phyloP scores from a whole-genome alignment of 345 rosid genomes.

The Fremontodendron californicum region DNA sequence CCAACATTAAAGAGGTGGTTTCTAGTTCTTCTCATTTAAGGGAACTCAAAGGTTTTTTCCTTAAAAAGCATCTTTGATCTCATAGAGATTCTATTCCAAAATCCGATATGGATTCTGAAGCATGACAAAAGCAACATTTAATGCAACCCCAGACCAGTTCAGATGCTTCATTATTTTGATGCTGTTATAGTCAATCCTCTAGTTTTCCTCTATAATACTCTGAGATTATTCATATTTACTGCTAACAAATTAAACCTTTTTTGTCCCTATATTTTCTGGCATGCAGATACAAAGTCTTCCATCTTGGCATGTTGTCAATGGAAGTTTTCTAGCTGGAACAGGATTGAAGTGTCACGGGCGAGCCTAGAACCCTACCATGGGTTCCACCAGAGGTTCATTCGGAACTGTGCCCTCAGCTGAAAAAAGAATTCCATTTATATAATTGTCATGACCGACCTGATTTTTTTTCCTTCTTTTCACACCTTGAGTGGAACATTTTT shows the following conservation, averaged over 20 bases:
- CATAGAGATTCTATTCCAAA: neutral
- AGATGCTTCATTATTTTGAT: neutral
- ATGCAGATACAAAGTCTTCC: neutral
- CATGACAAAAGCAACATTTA: neutral
- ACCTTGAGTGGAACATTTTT: constrained; percentile 16
- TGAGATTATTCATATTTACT: neutral
- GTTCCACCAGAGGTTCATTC: constrained; percentile 20
- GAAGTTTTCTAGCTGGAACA: neutral
- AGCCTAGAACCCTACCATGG: constrained; percentile 25
- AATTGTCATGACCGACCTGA: constrained; percentile 5
- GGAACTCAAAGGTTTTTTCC: neutral
- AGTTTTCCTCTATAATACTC: neutral
- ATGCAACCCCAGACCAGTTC: neutral
- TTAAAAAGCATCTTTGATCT: neutral
- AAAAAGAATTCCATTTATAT: neutral
- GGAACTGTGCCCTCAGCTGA: neutral
- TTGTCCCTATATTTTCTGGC: neutral
- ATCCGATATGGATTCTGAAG: neutral
- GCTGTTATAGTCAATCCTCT: neutral
- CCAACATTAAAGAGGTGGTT: no score
- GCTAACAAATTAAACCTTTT: neutral
- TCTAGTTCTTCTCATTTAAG: no score
- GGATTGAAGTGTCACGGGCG: constrained; percentile 27
- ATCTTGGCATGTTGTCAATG: constrained; percentile 10
- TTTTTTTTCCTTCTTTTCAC: constrained; percentile 24